A percentile compares a stretch with the other conserved stretches of the same genome.
Conservation (phyloP, 768 basidiomycete genomes). For the Trametes punicea region DNA sequence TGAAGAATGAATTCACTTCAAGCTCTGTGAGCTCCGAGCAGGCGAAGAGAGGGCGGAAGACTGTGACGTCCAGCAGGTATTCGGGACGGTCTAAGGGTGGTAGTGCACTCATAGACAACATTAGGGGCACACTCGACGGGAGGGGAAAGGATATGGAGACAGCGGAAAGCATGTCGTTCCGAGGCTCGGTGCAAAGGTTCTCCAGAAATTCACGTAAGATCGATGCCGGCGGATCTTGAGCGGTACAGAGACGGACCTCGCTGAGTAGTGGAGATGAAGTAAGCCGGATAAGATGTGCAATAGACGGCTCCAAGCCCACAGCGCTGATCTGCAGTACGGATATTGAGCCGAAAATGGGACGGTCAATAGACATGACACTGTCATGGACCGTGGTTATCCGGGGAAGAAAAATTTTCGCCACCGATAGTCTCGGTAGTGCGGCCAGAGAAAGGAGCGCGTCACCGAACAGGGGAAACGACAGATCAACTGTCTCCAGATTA, state of each 20-base stretch:
- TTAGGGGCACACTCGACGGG: constrained; percentile 15
- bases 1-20: constrained; percentile 17
- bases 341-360: constrained; percentile 4
- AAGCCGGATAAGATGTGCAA: constrained; percentile 5
- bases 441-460: constrained; percentile 11
- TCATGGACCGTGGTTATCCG: constrained; percentile 4
- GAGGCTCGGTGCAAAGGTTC: background rate
- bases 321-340: constrained; percentile 9
- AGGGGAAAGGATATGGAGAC: constrained; percentile 11
- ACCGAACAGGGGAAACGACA: constrained; percentile 8
- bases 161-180: background rate
- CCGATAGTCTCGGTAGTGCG: background rate
- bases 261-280: constrained; percentile 6
- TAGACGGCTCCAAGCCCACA: constrained; percentile 1
- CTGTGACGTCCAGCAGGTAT: background rate
- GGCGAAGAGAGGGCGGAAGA: constrained; percentile 5
- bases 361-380: background rate
- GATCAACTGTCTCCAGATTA: constrained; percentile 13
- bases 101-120: constrained; percentile 11
- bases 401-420: constrained; percentile 13
- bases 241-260: constrained; percentile 8
- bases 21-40: constrained; percentile 15
- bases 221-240: constrained; percentile 9
- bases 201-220: background rate
- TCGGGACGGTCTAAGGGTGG: constrained; percentile 11